Evolutionary conservation across 2,329 filamentous ascomycete genomes (phyloP).

Genomic region (Pyrenophora seminiperda): DNA sequence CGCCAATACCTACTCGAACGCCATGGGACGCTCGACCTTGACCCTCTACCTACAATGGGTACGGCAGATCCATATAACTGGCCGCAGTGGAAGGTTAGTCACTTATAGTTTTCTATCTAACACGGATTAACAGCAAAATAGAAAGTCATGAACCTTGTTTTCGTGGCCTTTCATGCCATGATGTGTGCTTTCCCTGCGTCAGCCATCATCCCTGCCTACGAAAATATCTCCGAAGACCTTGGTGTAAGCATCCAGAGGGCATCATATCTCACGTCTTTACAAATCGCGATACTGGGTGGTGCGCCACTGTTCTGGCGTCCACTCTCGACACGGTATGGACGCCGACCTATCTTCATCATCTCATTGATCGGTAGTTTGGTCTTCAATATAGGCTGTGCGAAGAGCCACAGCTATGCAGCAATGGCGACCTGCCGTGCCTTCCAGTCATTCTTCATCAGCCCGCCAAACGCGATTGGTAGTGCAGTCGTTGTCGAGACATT

Average conservation of each 20-base stretch:
- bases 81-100: conserved; percentile 56
- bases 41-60: conserved; percentile 58
- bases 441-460: conserved; percentile 61
- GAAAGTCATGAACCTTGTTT: conserved; percentile 59
- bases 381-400: conserved; percentile 61
- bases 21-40: conserved; percentile 61
- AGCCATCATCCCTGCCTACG: conserved; percentile 61
- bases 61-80: conserved; percentile 63
- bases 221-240: conserved; percentile 59
- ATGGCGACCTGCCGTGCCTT: conserved; percentile 61
- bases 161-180: conserved; percentile 63
- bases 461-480: conserved; percentile 60
- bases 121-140: conserved; percentile 25
- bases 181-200: conserved; percentile 63
- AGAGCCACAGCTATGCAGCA: conserved; percentile 55
- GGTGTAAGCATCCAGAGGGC: conserved; percentile 55
- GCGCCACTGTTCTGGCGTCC: conserved; percentile 64
- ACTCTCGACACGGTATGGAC: conserved; percentile 59
- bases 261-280: conserved; percentile 61
- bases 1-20: conserved; percentile 57
- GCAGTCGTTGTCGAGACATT: conserved; percentile 64
- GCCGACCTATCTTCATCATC: conserved; percentile 60
- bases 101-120: background rate
- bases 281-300: conserved; percentile 60
- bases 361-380: conserved; percentile 55